A percentile compares a stretch with the other conserved stretches of the same genome.
phyloP scores from a whole-genome alignment of 768 basidiomycete species.

The Mycena metata region DNA sequence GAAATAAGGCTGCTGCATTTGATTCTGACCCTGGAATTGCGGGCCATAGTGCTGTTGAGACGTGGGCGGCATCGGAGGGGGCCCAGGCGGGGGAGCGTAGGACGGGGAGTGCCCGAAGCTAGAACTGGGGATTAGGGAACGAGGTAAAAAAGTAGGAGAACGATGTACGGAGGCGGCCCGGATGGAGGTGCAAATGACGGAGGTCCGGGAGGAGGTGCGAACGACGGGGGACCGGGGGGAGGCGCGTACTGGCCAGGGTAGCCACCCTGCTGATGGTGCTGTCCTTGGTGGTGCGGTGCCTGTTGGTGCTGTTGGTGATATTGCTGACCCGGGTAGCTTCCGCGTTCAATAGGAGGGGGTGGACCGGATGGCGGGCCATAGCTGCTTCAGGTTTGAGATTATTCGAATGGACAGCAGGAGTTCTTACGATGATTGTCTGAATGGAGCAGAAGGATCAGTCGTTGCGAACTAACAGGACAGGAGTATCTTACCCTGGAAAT shows the following conservation, averaged over 20 bases:
- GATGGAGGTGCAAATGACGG: conserved; percentile 38
- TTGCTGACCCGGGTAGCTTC: conserved; percentile 59
- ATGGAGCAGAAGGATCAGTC: conserved; percentile 32
- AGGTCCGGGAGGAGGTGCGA: conserved; percentile 36
- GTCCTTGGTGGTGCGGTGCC: conserved; percentile 41
- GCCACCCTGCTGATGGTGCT: conserved; percentile 31
- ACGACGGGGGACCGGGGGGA: conserved; percentile 41
- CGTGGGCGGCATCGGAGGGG: conserved; percentile 67
- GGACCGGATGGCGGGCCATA: conserved; percentile 52
- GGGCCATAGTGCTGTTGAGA: conserved; percentile 75
- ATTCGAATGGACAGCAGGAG: not conserved
- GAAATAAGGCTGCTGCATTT: conserved; percentile 73
- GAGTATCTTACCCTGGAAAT: conserved; percentile 9
- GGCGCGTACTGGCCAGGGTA: conserved; percentile 39
- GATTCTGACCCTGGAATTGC: conserved; percentile 61
- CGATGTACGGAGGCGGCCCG: conserved; percentile 39
- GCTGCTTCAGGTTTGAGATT: conserved; percentile 31
- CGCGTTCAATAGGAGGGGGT: conserved; percentile 48
- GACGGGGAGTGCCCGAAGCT: conserved; percentile 29
- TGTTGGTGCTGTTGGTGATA: conserved; percentile 54
- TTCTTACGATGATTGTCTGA: conserved; percentile 28
- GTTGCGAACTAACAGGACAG: not conserved
- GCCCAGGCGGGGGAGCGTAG: conserved; percentile 47
- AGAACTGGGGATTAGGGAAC: conserved; percentile 24
- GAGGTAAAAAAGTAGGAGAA: not conserved